Percentiles rank a stretch among this genome's conserved stretches.
Conservation (phyloP, 805 yeast species). For the Torulaspora gathmanii region DNA sequence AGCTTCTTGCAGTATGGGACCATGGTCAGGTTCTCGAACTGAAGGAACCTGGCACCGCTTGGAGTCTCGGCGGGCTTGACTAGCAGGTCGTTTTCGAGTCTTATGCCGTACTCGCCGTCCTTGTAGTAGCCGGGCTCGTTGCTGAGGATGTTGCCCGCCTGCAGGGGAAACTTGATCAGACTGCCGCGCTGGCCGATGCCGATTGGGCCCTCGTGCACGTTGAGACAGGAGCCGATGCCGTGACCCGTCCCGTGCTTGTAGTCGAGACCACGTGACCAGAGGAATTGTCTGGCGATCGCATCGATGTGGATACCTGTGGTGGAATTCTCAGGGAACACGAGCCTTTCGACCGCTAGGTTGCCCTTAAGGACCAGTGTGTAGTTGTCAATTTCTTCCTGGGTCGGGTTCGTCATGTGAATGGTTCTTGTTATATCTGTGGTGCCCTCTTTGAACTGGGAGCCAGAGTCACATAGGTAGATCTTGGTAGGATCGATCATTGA, state of each 20-base stretch:
- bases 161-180: conserved; percentile 47
- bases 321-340: conserved; percentile 71
- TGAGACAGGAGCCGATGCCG: conserved; percentile 88
- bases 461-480: conserved; percentile 79
- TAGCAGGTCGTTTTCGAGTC: conserved; percentile 81
- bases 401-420: conserved; percentile 57
- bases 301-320: conserved; percentile 76
- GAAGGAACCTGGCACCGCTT: conserved; percentile 53
- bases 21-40: conserved; percentile 78
- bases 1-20: conserved; percentile 79
- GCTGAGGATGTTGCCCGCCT: conserved; percentile 69
- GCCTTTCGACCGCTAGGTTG: conserved; percentile 76
- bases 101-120: conserved; percentile 83
- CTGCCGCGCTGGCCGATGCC: conserved; percentile 60
- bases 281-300: conserved; percentile 71
- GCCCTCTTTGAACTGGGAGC: conserved; percentile 89
- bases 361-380: conserved; percentile 90
- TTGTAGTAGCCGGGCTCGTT: conserved; percentile 95
- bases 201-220: conserved; percentile 93
- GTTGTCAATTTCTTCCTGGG: conserved; percentile 52
- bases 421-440: conserved; percentile 96
- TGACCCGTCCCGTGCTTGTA: conserved; percentile 96
- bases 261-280: conserved; percentile 79
- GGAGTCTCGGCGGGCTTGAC: conserved; percentile 40
- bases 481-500: conserved; percentile 60